Base-by-base conservation (phyloP, 768 basidiomycete species). In the Mycena indigotica region DNA sequence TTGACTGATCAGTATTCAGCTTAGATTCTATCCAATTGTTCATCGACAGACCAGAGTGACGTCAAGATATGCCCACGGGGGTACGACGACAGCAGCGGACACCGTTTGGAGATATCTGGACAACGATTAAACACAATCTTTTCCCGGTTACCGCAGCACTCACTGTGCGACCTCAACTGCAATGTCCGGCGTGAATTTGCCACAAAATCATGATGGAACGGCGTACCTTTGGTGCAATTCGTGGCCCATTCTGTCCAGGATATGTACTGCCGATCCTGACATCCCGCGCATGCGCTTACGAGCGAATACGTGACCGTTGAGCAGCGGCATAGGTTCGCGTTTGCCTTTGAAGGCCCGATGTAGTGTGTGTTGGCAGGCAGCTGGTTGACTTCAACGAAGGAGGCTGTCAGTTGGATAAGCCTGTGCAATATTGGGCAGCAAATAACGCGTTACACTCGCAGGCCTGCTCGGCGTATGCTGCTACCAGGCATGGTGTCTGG, bases 271-370 rank as follows among this genome's bases (percentile, higher is more conserved):
- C 76, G 74, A 25, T 69, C 69, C 66, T 88, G 87, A 63, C 87
- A 88, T 28, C 71, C 72, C 26, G 77, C 84, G 61, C 87, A 88
- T 1, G 86, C 86, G 50, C 79, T 81, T 25, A 87, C 69, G 52
- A 82, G 54, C 12, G 77, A 80, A 62, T 88, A 88, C 26, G 79
- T 78, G 19, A 87, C 80, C 1, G 83, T 75, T 65, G 77, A 87
- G 63, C 87, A 88, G 55, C 68, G 62, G 61, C 87, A 88, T 2
- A 58, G 40, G 52, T 76, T 72, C 6, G 78, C 77, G 21, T 69
- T 32, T 0, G 55, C 50, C n/a, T 62, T 51, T 2, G 55, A 57
- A 4, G 84, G 83, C 1, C 77, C 78, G 15, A 69, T 54, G 62
- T 85, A 85, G 57, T 79, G 74, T 15, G 63, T 74, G 29, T 54